Percentiles rank a stretch among this genome's conserved stretches.
Conservation (phyloP, 345 rosid genomes). For the Aquilaria yunnanensis region DNA sequence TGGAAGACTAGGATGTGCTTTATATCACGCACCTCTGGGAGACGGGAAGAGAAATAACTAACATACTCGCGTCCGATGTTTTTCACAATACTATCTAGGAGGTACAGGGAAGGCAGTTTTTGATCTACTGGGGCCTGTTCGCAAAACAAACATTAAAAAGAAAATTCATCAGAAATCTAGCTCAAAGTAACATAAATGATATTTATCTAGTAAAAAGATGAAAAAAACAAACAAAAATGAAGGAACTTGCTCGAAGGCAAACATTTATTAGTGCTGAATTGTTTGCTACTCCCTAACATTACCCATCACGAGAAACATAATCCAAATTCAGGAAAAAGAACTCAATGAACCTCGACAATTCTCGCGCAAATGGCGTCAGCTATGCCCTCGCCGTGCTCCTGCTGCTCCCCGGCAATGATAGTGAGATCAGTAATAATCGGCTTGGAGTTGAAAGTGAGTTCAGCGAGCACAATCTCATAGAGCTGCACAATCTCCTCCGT, state of each 20-base stretch:
- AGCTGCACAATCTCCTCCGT: conserved; percentile 63
- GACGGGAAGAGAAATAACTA: conserved; percentile 64
- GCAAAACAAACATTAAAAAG: not conserved
- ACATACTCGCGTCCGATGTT: conserved; percentile 85
- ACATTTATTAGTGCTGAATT: not conserved
- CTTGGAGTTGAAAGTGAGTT: conserved; percentile 85
- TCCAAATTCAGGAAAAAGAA: no score
- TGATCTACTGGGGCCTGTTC: conserved; percentile 86
- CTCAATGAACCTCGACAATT: conserved; percentile 66
- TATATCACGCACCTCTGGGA: conserved; percentile 80
- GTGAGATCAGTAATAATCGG: conserved; percentile 98
- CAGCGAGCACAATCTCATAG: conserved; percentile 62
- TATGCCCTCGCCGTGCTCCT: conserved; percentile 72
- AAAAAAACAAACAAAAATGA: not conserved
- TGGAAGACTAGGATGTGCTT: not conserved
- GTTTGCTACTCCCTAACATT: no score
- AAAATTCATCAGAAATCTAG: conserved; percentile 3
- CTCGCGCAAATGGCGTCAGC: conserved; percentile 84
- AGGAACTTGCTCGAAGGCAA: conserved; percentile 4
- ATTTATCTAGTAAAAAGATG: not conserved
- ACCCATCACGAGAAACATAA: no score
- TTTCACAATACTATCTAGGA: conserved; percentile 95
- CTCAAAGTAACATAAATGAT: not conserved
- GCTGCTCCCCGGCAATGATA: conserved; percentile 86
- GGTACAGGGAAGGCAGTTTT: conserved; percentile 85